Evolutionary conservation across 148 eudicot genomes (phyloP).

Genomic region (Silene uniflora): DNA sequence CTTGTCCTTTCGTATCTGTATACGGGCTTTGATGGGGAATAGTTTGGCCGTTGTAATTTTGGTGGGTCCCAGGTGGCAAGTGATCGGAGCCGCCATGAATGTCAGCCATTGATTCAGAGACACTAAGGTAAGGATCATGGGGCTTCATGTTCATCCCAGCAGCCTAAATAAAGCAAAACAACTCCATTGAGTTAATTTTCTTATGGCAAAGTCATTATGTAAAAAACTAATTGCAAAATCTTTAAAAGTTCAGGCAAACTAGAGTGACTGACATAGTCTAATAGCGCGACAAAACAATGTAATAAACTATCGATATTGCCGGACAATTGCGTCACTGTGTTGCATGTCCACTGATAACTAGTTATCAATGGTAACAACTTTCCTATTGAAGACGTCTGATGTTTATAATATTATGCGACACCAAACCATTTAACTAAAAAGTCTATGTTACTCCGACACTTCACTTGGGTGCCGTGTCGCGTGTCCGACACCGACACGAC

Average conservation of each 20-base stretch:
- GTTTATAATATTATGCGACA: too few species aligned
- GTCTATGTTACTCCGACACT: too few species aligned
- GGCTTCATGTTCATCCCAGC: conserved; percentile 34
- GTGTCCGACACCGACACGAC: too few species aligned
- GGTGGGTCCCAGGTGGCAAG: conserved; percentile 25
- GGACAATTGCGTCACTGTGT: not conserved
- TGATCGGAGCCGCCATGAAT: conserved; percentile 37
- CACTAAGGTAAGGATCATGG: conserved; percentile 33
- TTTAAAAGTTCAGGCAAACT: not conserved
- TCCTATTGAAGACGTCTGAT: not conserved
- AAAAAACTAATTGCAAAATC: too few species aligned
- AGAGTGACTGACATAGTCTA: not conserved
- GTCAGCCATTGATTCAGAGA: conserved; percentile 31
- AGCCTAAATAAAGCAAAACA: conserved; percentile 31
- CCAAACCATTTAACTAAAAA: too few species aligned
- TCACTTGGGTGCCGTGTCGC: too few species aligned
- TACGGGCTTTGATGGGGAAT: conserved; percentile 27
- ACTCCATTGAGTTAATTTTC: not conserved
- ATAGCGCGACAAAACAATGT: not conserved
- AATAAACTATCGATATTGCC: not conserved
- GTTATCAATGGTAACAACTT: not conserved
- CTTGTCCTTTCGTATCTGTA: conserved; percentile 19
- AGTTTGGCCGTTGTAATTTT: conserved; percentile 26
- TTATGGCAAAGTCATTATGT: not conserved
- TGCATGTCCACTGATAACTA: not conserved